These are phyloP conservation scores for Postia placenta DNA, from an alignment of 768 basidiomycete species.

Conservation along the genomic window DNA sequence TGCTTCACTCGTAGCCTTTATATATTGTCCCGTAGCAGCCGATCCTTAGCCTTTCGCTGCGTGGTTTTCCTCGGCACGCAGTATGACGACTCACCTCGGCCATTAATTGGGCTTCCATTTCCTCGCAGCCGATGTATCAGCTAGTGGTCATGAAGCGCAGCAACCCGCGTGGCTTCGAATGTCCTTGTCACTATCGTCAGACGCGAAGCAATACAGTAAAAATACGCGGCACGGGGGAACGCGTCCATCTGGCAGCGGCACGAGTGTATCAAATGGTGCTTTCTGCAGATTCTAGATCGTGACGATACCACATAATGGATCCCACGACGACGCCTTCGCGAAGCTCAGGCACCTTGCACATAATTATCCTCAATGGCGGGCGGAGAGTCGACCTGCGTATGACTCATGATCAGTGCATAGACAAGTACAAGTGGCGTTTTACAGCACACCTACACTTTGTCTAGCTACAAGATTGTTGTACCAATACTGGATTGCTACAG, in stretches of 20 bases:
- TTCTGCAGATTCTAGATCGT: neutral
- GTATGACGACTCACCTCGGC: too few species aligned
- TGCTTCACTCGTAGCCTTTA: too few species aligned
- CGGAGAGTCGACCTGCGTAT: neutral
- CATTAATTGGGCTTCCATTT: too few species aligned
- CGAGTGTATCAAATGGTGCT: neutral
- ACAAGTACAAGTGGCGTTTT: neutral
- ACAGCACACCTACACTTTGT: neutral
- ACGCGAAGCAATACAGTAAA: neutral
- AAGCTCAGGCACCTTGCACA: neutral
- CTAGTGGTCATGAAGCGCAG: too few species aligned
- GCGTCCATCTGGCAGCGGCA: neutral
- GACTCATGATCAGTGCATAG: neutral
- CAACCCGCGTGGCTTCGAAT: neutral
- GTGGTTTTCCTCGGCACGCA: too few species aligned
- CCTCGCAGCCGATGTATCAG: too few species aligned
- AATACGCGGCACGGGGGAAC: neutral
- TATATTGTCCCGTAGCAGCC: too few species aligned
- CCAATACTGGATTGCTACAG: too few species aligned
- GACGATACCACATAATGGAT: neutral
- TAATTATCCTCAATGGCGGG: neutral
- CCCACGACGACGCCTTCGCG: neutral
- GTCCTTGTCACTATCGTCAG: neutral
- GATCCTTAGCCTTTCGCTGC: too few species aligned
- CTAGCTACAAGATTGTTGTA: too few species aligned